Base-by-base conservation (phyloP, 768 basidiomycete species). In the Russula sp. region DNA sequence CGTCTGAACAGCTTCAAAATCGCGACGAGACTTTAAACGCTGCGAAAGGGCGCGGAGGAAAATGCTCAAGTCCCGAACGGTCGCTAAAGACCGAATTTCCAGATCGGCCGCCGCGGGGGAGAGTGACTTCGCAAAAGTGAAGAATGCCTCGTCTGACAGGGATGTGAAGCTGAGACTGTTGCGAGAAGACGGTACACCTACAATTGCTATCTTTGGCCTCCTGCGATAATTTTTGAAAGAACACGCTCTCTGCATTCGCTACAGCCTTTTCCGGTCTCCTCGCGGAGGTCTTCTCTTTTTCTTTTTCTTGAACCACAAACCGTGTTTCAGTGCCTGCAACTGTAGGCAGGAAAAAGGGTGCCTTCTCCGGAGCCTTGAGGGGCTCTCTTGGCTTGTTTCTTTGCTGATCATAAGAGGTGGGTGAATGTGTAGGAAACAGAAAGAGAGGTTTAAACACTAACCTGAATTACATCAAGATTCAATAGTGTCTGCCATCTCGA, bases 311-410 rank as follows among this genome's bases (percentile, higher is more conserved):
- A 6, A 87, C 71, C 14, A 83, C 88, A 71, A 98, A 96, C 18
- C 91, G 82, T 18, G 84, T 79, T 60, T 95, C 92, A 11, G 93
- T 82, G 11, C 94, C 96, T 5, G 90, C 87, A 11, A 98, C 74
- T 1, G 94, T 93, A 22, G 96, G 97, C 16, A 99, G 77, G 79
- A 98, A 99, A 79, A 99, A 99, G 0, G 97, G 97, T 1, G 94
- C 96, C 62, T 92, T 83, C 74, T 98, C 96, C 13, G 93, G 92
- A 29, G 87, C 89, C 73, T 98, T 98, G 7, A 94, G 93, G 0
- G 94, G 84, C 65, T 97, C 95, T 73, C 89, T 93, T 13, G 97
- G 94, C 77, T 95, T 97, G 72, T 98, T 98, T 58, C 97, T 86
- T 81, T 90, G 88, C 88, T 96, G 63, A 45, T 49, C 32, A 11